Evolutionary conservation across 257 asterid genomes (phyloP).

Genomic region (Gardenia jasminoides): DNA sequence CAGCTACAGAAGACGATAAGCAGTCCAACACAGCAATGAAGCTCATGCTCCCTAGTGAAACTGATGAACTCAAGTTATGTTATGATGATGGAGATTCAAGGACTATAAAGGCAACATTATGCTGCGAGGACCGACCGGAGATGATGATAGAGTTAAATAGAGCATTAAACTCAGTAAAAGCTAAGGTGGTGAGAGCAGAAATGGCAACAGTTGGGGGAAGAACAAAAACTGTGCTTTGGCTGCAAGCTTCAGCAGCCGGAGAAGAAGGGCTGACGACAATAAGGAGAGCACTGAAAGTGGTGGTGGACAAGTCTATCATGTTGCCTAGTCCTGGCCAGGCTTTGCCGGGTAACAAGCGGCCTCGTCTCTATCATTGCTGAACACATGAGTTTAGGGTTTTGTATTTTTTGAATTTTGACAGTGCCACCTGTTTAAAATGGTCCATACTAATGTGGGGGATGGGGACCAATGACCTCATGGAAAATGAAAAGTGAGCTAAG

Average conservation of each 20-base stretch:
- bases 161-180: conserved; percentile 60
- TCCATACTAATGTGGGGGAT: neutral
- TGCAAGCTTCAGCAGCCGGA: conserved; percentile 26
- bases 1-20: conserved; percentile 4
- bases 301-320: conserved; percentile 60
- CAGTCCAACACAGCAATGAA: conserved; percentile 14
- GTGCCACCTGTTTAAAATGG: neutral
- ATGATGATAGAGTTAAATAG: conserved; percentile 49
- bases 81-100: conserved; percentile 38
- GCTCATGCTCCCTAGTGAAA: conserved; percentile 49
- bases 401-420: neutral
- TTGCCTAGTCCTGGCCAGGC: conserved; percentile 50
- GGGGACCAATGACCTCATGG: conserved; percentile 4
- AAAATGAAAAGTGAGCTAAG: neutral
- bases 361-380: conserved; percentile 62
- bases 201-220: conserved; percentile 86
- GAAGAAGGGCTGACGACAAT: conserved; percentile 48
- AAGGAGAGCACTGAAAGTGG: conserved; percentile 57
- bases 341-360: conserved; percentile 65
- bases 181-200: conserved; percentile 66
- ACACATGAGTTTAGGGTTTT: conserved; percentile 6
- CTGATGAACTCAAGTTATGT: conserved; percentile 58
- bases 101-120: conserved; percentile 49
- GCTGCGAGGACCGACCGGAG: conserved; percentile 85
- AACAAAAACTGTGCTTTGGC: conserved; percentile 59